phyloP scores from a whole-genome alignment of 306 rosid species.

The Cucumis hystrix region DNA sequence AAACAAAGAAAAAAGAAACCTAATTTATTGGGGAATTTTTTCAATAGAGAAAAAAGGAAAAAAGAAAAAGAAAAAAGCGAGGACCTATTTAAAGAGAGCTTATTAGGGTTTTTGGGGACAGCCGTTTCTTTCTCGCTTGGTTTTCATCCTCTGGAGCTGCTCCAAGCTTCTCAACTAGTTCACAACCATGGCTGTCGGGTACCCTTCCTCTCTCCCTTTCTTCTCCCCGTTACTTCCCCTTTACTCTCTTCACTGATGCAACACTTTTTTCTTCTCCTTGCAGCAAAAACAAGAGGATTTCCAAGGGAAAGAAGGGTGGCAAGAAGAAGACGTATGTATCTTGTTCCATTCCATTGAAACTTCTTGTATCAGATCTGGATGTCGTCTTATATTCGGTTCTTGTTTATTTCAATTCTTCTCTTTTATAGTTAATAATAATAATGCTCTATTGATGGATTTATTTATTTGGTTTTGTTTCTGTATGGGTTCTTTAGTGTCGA shows the following conservation, averaged over 20 bases:
- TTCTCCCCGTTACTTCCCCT: background rate
- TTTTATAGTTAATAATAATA: background rate
- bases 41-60: no score
- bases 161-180: background rate
- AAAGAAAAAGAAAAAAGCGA: background rate
- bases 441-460: background rate
- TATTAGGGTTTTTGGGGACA: constrained; percentile 2
- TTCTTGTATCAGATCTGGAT: background rate
- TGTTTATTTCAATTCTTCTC: background rate
- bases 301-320: constrained; percentile 96
- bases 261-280: background rate
- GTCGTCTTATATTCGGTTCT: background rate
- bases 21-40: no score
- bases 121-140: background rate
- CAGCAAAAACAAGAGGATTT: constrained; percentile 88
- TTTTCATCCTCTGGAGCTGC: background rate
- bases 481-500: constrained; percentile 35
- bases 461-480: no score
- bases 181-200: constrained; percentile 8
- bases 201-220: background rate
- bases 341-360: background rate
- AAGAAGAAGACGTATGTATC: constrained; percentile 84
- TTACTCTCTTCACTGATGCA: background rate
- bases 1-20: no score
- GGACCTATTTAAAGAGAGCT: background rate